Conservation (phyloP, 306 rosid species). For the Glycine tomentella region DNA sequence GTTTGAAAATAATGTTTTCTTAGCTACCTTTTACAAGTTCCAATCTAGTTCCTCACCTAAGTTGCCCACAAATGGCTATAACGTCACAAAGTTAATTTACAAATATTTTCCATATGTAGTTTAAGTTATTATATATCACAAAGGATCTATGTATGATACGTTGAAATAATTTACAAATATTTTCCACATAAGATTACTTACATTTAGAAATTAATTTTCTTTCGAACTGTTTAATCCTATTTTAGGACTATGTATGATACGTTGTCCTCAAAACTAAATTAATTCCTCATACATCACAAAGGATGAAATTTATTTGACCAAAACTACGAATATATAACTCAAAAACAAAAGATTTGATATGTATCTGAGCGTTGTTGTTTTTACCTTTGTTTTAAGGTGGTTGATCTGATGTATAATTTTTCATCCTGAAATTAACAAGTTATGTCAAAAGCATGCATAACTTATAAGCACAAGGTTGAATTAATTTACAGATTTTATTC, state of each 20-base stretch:
- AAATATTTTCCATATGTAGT: too few relatives aligned
- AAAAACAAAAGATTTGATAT: neutral
- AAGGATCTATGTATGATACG: too few relatives aligned
- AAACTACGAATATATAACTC: neutral
- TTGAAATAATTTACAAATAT: too few relatives aligned
- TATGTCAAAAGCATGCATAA: neutral
- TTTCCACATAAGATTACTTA: too few relatives aligned
- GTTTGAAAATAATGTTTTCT: too few relatives aligned
- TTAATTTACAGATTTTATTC: neutral
- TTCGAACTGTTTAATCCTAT: neutral
- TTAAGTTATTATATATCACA: too few relatives aligned
- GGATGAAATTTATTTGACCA: neutral
- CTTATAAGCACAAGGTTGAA: neutral
- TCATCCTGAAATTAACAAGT: constrained; percentile 12
- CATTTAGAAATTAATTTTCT: too few relatives aligned
- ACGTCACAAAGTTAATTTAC: too few relatives aligned
- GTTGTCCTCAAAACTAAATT: neutral
- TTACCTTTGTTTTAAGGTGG: constrained; percentile 2
- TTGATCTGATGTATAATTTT: constrained; percentile 15
- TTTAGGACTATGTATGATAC: neutral
- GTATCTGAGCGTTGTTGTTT: neutral
- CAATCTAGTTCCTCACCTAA: too few relatives aligned
- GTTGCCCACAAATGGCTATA: too few relatives aligned
- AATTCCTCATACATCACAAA: neutral
- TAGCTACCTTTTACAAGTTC: too few relatives aligned